Evolutionary conservation across 2,329 filamentous ascomycete genomes (phyloP).

Genomic region (Balansia obtecta): DNA sequence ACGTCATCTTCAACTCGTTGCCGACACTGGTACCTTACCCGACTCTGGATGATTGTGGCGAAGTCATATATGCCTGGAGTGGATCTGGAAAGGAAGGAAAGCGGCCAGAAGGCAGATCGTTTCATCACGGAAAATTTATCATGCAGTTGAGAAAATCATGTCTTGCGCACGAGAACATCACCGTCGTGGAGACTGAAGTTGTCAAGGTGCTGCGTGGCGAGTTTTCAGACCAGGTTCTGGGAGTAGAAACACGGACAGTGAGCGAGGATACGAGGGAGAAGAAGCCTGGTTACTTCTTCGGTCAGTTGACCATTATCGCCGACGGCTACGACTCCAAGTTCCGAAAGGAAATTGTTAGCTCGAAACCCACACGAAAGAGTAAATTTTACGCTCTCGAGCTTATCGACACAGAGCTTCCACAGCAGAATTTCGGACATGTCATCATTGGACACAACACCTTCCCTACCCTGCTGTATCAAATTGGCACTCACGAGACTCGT

Average conservation of each 20-base stretch:
- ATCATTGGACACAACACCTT: slow-evolving; percentile 57
- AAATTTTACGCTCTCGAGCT: slow-evolving; percentile 93
- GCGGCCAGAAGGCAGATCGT: slow-evolving; percentile 58
- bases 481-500: slow-evolving; percentile 87
- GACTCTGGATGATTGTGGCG: slow-evolving; percentile 36
- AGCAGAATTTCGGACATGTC: slow-evolving; percentile 71
- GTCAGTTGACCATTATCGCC: slow-evolving; percentile 72
- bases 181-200: slow-evolving; percentile 81
- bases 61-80: slow-evolving; percentile 24
- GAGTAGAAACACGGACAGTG: slow-evolving; percentile 62
- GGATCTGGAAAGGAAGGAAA: slow-evolving; percentile 23
- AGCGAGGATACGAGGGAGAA: slow-evolving; percentile 43
- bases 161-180: slow-evolving; percentile 66
- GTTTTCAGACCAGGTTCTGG: slow-evolving; percentile 60
- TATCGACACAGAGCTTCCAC: slow-evolving; percentile 71
- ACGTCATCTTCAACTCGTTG: slow-evolving; percentile 69
- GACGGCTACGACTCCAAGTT: slow-evolving; percentile 93
- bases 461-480: slow-evolving; percentile 90
- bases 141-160: slow-evolving; percentile 67
- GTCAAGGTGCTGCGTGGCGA: slow-evolving; percentile 61
- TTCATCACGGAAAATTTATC: slow-evolving; percentile 94
- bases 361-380: slow-evolving; percentile 58
- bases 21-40: slow-evolving; percentile 73
- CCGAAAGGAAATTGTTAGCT: slow-evolving; percentile 60
- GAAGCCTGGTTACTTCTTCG: slow-evolving; percentile 69